Percentiles rank a stretch among this genome's conserved stretches.
These are phyloP conservation scores for Chenopodium album DNA, from an alignment of 148 eudicot species.

Conservation along the genomic window DNA sequence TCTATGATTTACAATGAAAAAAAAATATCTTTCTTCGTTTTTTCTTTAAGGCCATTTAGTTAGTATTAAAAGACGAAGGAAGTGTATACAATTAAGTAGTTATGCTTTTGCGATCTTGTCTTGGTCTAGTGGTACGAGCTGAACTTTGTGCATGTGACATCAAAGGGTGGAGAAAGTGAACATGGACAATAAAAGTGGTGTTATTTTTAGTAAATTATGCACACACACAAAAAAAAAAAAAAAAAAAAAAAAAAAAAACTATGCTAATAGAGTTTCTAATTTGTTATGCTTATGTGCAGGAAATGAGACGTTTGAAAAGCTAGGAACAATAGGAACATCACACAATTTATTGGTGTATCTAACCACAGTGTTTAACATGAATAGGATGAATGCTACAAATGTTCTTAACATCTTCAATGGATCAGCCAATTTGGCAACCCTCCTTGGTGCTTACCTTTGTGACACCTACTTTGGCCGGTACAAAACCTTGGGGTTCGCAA, in stretches of 20 bases:
- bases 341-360: slow-evolving; percentile 57
- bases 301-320: slow-evolving; percentile 67
- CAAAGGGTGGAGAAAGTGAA: not conserved
- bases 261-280: too few relatives aligned
- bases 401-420: slow-evolving; percentile 54
- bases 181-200: too few relatives aligned
- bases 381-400: slow-evolving; percentile 42
- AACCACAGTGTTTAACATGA: slow-evolving; percentile 61
- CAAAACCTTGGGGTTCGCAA: slow-evolving; percentile 47
- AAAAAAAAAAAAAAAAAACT: too few relatives aligned
- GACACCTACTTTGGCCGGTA: slow-evolving; percentile 65
- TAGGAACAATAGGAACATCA: slow-evolving; percentile 60
- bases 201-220: too few relatives aligned
- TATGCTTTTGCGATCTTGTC: not conserved
- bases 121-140: not conserved
- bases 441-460: slow-evolving; percentile 52
- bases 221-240: too few relatives aligned
- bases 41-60: too few relatives aligned
- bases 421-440: slow-evolving; percentile 53
- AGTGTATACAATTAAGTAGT: too few relatives aligned
- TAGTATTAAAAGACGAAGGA: too few relatives aligned
- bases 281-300: slow-evolving; percentile 27
- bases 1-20: too few relatives aligned
- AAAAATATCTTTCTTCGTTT: too few relatives aligned
- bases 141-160: not conserved